A percentile compares a stretch with the other conserved stretches of the same genome.
Conservation (phyloP, 208 protist species). For the Leishmania braziliensis region DNA sequence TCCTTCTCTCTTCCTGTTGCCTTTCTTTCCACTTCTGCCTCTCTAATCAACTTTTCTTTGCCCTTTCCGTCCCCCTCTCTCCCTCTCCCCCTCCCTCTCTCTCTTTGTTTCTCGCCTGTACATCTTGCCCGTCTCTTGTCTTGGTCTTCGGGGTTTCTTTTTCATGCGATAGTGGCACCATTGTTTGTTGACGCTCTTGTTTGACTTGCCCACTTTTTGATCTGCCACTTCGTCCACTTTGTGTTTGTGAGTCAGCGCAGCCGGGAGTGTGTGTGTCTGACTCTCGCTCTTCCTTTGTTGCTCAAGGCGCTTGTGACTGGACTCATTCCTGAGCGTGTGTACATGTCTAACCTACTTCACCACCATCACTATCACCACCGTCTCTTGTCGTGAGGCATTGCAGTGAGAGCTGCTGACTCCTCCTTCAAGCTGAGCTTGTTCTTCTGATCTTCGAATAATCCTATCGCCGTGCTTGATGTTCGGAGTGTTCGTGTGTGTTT, state of each 20-base stretch:
- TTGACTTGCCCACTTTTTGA: background rate
- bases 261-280: background rate
- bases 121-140: background rate
- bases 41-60: background rate
- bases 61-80: background rate
- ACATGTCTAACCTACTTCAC: background rate
- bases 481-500: background rate
- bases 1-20: conserved; percentile 7
- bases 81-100: background rate
- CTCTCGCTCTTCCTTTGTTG: background rate
- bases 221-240: background rate
- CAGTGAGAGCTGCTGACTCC: background rate
- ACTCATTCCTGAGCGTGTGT: too few relatives aligned
- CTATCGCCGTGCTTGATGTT: background rate
- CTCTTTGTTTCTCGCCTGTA: too few relatives aligned
- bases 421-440: background rate
- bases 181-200: background rate
- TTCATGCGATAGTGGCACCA: background rate
- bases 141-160: background rate
- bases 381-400: background rate
- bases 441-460: background rate
- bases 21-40: conserved; percentile 3
- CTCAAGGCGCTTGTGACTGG: background rate
- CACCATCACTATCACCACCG: background rate
- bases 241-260: background rate